Evolutionary conservation across 768 basidiomycete genomes (phyloP).

Genomic region (Podaxis rugospora): DNA sequence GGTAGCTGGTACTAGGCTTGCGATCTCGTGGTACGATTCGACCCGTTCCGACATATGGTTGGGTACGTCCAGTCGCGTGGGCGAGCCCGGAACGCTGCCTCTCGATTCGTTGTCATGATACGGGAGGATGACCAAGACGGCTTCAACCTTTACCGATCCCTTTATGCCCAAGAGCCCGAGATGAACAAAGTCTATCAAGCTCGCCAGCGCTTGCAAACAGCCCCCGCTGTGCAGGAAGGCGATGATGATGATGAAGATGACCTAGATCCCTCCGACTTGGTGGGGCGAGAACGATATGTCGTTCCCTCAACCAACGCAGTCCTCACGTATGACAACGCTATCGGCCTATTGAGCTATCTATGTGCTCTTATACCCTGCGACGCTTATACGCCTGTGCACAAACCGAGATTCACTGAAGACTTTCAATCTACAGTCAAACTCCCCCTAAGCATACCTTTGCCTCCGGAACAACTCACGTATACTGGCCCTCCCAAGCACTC

Average conservation of each 20-base stretch:
- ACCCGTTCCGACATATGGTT: conserved; percentile 75
- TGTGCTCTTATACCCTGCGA: conserved; percentile 77
- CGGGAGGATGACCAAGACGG: conserved; percentile 54
- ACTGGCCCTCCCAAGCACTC: conserved; percentile 56
- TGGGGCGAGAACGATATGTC: conserved; percentile 67
- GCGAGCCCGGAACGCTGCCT: conserved; percentile 70
- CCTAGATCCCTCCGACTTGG: conserved; percentile 51
- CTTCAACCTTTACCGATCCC: conserved; percentile 51
- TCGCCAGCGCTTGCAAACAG: conserved; percentile 29
- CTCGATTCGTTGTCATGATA: conserved; percentile 81
- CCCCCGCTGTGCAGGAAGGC: conserved; percentile 21
- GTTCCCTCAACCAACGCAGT: conserved; percentile 71
- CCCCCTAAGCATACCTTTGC: conserved; percentile 63
- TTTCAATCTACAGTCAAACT: conserved; percentile 57
- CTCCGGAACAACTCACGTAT: conserved; percentile 47
- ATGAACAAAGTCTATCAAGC: conserved; percentile 60
- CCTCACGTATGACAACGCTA: conserved; percentile 73
- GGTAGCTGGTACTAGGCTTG: conserved; percentile 53
- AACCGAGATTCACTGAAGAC: conserved; percentile 59
- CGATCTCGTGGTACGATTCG: conserved; percentile 84
- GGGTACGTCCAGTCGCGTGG: conserved; percentile 90
- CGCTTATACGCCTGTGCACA: conserved; percentile 53
- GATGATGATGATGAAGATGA: conserved; percentile 41
- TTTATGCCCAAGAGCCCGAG: conserved; percentile 59
- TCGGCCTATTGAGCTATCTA: conserved; percentile 67